Conservation (phyloP, 202 grass and related monocot genomes). For the Setaria viridis region DNA sequence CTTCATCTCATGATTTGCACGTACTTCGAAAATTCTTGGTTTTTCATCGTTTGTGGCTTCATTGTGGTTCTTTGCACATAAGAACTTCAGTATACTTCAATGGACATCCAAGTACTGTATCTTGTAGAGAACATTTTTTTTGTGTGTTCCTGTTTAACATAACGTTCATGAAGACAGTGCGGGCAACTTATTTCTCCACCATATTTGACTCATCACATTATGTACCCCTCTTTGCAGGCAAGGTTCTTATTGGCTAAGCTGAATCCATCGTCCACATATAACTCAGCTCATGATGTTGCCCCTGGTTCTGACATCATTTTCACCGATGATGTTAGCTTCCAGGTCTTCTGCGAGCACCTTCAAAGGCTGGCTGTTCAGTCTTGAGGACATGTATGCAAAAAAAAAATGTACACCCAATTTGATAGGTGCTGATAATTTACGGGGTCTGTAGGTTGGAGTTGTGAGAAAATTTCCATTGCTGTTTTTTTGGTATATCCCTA, state of each 20-base stretch:
- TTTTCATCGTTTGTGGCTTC: background rate
- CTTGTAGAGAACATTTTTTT: background rate
- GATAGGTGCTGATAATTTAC: slow-evolving; percentile 46
- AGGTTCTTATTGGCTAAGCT: slow-evolving; percentile 97
- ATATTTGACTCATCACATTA: background rate
- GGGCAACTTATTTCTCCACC: slow-evolving; percentile 6
- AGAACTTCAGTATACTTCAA: background rate
- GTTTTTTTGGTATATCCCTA: slow-evolving; percentile 27
- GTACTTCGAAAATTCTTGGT: background rate
- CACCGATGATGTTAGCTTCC: slow-evolving; percentile 97
- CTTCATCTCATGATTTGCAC: background rate
- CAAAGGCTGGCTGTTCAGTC: slow-evolving; percentile 97
- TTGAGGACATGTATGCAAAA: slow-evolving; percentile 54
- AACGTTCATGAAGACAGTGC: background rate
- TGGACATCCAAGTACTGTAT: background rate
- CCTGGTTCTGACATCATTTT: slow-evolving; percentile 97
- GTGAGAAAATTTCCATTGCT: slow-evolving; percentile 9
- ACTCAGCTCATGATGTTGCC: slow-evolving; percentile 76
- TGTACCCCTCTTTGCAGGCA: slow-evolving; percentile 60
- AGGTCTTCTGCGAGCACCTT: slow-evolving; percentile 98
- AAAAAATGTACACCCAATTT: slow-evolving; percentile 41
- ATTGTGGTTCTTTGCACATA: background rate
- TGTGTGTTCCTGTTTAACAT: background rate
- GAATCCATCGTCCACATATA: slow-evolving; percentile 97
- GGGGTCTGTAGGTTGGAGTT: slow-evolving; percentile 32